These are phyloP conservation scores for Talaromyces sp. DNA, from an alignment of 2,329 filamentous ascomycete genomes.

Conservation along the genomic window DNA sequence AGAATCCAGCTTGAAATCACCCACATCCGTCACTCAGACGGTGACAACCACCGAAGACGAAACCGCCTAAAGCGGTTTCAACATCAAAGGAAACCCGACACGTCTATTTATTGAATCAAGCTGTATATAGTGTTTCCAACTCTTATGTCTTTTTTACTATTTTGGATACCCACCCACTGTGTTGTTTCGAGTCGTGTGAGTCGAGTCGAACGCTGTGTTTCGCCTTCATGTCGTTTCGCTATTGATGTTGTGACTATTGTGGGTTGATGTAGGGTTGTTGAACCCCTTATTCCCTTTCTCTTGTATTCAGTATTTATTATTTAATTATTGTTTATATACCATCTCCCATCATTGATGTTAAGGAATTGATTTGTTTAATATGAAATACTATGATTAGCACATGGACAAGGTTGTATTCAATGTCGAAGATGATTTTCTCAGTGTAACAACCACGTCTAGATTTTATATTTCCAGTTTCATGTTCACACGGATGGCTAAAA, in stretches of 20 bases:
- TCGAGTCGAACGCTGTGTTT: background rate
- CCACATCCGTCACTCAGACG: constrained; percentile 11
- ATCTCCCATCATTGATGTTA: background rate
- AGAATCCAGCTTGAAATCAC: constrained; percentile 28
- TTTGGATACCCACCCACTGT: background rate
- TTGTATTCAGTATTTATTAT: constrained; percentile 1
- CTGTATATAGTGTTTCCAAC: background rate
- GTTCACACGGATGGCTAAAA: no score
- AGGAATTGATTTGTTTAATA: background rate
- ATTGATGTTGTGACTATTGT: background rate
- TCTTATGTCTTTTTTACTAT: background rate
- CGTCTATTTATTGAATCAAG: background rate
- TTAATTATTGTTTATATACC: constrained; percentile 5
- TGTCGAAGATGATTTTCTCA: no score
- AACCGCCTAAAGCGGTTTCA: constrained; percentile 5
- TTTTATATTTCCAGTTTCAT: no score
- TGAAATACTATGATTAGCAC: background rate
- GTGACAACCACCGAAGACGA: background rate
- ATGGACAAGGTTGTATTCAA: no score
- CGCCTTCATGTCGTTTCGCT: background rate
- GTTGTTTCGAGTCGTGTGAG: background rate
- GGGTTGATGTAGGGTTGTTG: background rate
- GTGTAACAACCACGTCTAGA: no score
- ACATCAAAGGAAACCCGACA: background rate
- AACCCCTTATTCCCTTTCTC: background rate